Evolutionary conservation across 768 basidiomycete genomes (phyloP).

Genomic region (Kwoniella dejecticola): DNA sequence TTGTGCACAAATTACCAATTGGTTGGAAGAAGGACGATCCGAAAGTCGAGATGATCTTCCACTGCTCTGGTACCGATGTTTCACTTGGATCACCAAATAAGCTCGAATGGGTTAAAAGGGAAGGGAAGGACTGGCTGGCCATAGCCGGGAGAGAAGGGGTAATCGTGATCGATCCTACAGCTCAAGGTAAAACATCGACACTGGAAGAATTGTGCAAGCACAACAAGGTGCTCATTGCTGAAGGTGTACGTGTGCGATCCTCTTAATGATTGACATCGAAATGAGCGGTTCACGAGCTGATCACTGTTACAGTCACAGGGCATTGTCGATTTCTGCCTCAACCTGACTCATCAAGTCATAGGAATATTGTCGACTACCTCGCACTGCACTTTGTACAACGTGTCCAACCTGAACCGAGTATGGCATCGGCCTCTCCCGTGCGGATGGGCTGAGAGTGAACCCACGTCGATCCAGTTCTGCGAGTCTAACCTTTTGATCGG

Average conservation of each 20-base stretch:
- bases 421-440: constrained; percentile 39
- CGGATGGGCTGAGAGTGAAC: background rate
- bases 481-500: constrained; percentile 45
- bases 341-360: constrained; percentile 42
- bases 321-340: constrained; percentile 40
- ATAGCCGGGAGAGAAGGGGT: constrained; percentile 38
- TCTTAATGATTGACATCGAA: too few relatives aligned
- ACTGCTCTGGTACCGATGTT: background rate
- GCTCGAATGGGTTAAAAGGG: constrained; percentile 39
- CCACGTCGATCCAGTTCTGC: constrained; percentile 41
- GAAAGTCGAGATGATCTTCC: background rate
- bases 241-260: constrained; percentile 33
- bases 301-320: constrained; percentile 23
- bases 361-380: constrained; percentile 28
- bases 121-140: constrained; percentile 28
- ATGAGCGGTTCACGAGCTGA: background rate
- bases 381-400: constrained; percentile 35
- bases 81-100: constrained; percentile 17
- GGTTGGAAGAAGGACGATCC: constrained; percentile 38
- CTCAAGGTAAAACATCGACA: background rate
- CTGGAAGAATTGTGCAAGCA: constrained; percentile 9
- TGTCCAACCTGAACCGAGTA: constrained; percentile 32
- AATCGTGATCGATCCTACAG: constrained; percentile 27
- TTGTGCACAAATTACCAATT: constrained; percentile 30
- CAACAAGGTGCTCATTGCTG: constrained; percentile 32